Conservation (phyloP, 2,329 filamentous ascomycete species). For the Colletotrichum neosansevieriae region DNA sequence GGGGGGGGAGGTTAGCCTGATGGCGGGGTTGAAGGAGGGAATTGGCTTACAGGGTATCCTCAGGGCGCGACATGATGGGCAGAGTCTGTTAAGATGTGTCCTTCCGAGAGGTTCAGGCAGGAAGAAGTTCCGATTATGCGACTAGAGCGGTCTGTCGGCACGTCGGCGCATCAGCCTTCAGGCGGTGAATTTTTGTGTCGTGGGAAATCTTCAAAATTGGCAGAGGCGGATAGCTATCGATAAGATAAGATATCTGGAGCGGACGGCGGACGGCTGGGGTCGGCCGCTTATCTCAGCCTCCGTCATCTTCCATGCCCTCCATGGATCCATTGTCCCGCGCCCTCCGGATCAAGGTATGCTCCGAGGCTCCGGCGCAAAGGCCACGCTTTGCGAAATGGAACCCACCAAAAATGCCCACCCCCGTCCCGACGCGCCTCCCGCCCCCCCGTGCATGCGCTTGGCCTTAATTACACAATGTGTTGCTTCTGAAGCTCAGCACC, state of each 20-base stretch:
- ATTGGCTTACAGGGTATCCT: constrained; percentile 83
- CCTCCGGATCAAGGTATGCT: constrained; percentile 19
- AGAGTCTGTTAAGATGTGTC: neutral
- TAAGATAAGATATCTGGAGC: neutral
- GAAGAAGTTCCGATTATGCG: neutral
- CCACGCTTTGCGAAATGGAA: constrained; percentile 37
- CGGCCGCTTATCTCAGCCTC: constrained; percentile 8
- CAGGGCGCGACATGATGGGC: constrained; percentile 89
- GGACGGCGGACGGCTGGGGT: neutral
- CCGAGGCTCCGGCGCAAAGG: constrained; percentile 36
- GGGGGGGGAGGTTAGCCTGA: constrained; percentile 24
- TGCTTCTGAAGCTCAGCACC: neutral
- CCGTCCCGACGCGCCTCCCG: constrained; percentile 22
- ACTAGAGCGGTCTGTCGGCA: neutral
- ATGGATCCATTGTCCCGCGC: neutral
- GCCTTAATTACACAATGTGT: constrained; percentile 23
- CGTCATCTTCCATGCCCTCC: neutral
- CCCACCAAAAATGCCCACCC: neutral
- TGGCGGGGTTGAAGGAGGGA: constrained; percentile 39
- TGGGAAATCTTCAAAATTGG: constrained; percentile 37
- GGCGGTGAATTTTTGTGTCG: constrained; percentile 38
- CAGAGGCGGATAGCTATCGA: constrained; percentile 36
- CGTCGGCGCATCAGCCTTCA: constrained; percentile 27
- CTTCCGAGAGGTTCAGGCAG: too few relatives aligned
- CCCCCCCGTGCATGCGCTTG: constrained; percentile 15